Conservation (phyloP, 1,139 yeast species). For the Pichia sp. region DNA sequence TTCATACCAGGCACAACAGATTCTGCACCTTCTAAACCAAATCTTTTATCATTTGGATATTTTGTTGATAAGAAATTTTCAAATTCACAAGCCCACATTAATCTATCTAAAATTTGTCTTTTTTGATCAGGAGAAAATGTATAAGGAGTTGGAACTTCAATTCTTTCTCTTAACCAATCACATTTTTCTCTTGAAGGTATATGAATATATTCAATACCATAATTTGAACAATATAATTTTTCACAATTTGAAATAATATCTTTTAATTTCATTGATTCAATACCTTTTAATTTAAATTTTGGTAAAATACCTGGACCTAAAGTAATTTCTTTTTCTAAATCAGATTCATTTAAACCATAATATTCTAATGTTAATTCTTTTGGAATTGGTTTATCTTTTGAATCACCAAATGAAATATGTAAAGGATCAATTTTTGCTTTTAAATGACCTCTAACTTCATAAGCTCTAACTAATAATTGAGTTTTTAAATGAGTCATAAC, state of each 20-base stretch:
- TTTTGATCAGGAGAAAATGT: conserved; percentile 83
- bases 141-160: conserved; percentile 88
- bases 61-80: conserved; percentile 89
- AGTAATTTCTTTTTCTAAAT: conserved; percentile 74
- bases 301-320: conserved; percentile 98
- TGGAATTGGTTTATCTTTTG: conserved; percentile 48
- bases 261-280: conserved; percentile 59
- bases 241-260: conserved; percentile 80
- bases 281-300: conserved; percentile 64
- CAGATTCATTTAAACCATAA: conserved; percentile 85
- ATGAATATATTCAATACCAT: conserved; percentile 94
- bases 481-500: conserved; percentile 89
- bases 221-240: conserved; percentile 75
- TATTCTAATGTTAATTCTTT: conserved; percentile 86
- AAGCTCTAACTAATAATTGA: conserved; percentile 94
- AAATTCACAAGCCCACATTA: conserved; percentile 94
- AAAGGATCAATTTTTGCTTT: conserved; percentile 94
- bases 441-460: conserved; percentile 97
- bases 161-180: conserved; percentile 96
- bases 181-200: conserved; percentile 94
- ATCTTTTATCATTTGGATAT: conserved; percentile 97
- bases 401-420: conserved; percentile 79
- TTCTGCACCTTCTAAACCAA: conserved; percentile 98
- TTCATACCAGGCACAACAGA: conserved; percentile 95
- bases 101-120: conserved; percentile 92